Percentiles rank a stretch among this genome's conserved stretches.
Conservation (phyloP, 1,284 basidiomycete genomes). For the Gymnopus androsaceus region DNA sequence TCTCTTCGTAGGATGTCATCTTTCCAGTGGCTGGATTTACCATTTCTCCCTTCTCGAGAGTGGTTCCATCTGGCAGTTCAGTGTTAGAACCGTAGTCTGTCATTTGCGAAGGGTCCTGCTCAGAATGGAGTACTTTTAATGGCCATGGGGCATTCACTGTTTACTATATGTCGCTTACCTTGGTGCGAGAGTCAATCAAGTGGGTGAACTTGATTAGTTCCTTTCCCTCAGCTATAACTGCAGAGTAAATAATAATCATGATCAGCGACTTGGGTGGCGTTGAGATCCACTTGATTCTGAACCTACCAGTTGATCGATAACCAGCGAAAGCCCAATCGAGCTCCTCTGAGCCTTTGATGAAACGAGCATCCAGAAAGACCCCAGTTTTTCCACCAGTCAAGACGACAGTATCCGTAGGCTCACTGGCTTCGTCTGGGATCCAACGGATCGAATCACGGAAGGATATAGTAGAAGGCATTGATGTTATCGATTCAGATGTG, state of each 20-base stretch:
- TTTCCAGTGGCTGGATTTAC: slow-evolving; percentile 32
- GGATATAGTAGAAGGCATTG: slow-evolving; percentile 20
- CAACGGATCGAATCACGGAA: slow-evolving; percentile 34
- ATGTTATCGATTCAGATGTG: neutral
- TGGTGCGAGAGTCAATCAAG: slow-evolving; percentile 33
- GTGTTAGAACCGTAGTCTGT: slow-evolving; percentile 32
- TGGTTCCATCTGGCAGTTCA: slow-evolving; percentile 28
- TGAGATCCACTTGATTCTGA: neutral
- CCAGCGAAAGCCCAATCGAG: slow-evolving; percentile 40
- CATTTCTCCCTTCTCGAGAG: slow-evolving; percentile 37
- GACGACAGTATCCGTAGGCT: slow-evolving; percentile 35
- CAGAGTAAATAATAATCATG: neutral
- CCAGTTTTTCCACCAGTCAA: slow-evolving; percentile 30
- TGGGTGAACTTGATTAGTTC: slow-evolving; percentile 29
- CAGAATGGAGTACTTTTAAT: neutral
- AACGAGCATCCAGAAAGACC: slow-evolving; percentile 35
- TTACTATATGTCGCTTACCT: slow-evolving; percentile 15
- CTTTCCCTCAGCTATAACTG: slow-evolving; percentile 18
- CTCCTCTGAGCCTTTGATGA: slow-evolving; percentile 25
- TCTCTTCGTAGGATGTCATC: slow-evolving; percentile 32
- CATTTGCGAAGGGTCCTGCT: slow-evolving; percentile 19
- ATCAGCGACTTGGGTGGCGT: no score
- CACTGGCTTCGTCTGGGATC: slow-evolving; percentile 26
- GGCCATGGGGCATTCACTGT: neutral
- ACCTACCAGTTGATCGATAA: slow-evolving; percentile 27